phyloP scores from a whole-genome alignment of 140 eudicot species.

The Stevia rebaudiana region DNA sequence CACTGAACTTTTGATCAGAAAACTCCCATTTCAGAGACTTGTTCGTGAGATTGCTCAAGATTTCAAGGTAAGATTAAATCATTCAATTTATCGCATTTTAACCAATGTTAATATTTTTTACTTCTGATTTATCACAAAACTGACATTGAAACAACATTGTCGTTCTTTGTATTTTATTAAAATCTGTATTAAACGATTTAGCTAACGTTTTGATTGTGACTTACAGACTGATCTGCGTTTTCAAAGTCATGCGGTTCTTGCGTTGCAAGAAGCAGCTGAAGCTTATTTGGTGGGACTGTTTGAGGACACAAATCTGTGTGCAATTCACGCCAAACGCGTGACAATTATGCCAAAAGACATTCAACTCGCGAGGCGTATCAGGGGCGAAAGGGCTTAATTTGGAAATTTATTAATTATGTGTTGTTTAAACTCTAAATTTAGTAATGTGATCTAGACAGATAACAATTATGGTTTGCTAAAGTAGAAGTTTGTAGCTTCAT shows the following conservation, averaged over 20 bases:
- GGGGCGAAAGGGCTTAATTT: slow-evolving; percentile 30
- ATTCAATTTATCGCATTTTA: neutral
- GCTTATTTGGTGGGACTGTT: slow-evolving; percentile 28
- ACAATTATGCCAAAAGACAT: slow-evolving; percentile 31
- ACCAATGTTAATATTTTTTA: too few species aligned
- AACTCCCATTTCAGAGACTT: neutral
- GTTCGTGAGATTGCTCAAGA: neutral
- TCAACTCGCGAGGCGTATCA: slow-evolving; percentile 20
- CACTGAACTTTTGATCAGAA: slow-evolving; percentile 34
- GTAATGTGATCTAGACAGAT: neutral
- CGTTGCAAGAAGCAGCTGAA: slow-evolving; percentile 25
- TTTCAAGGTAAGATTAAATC: neutral
- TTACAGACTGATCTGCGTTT: slow-evolving; percentile 24
- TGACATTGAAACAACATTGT: too few species aligned
- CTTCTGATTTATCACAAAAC: neutral
- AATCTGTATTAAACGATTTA: too few species aligned
- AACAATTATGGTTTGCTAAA: neutral
- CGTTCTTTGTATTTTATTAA: neutral
- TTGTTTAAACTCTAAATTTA: neutral
- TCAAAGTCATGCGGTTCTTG: slow-evolving; percentile 23
- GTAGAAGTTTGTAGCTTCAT: neutral
- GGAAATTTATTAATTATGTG: neutral
- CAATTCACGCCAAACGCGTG: slow-evolving; percentile 28
- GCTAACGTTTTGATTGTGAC: neutral
- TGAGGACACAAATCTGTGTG: slow-evolving; percentile 27